Evolutionary conservation across 768 basidiomycete species (phyloP).

Genomic region (Tulasnella sp.): DNA sequence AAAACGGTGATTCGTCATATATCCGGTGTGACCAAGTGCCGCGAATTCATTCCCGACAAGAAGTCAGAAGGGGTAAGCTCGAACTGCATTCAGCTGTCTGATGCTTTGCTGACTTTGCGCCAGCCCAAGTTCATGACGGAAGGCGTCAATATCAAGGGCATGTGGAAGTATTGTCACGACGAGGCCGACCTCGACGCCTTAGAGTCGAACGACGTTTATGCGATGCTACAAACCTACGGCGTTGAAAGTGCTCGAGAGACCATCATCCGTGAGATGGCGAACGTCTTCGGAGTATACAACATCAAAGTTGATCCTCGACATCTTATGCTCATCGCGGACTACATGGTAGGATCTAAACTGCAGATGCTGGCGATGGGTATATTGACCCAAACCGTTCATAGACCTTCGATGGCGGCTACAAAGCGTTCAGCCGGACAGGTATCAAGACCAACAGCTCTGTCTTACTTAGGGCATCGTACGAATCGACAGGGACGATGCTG

Average conservation of each 20-base stretch:
- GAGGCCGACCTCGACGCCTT: constrained; percentile 48
- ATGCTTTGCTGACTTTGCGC: background rate
- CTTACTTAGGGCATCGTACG: constrained; percentile 92
- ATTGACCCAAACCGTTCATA: constrained; percentile 24
- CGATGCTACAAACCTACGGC: constrained; percentile 83
- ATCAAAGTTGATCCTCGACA: constrained; percentile 93
- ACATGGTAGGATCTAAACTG: constrained; percentile 69
- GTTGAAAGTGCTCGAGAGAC: constrained; percentile 92
- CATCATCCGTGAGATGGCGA: constrained; percentile 82
- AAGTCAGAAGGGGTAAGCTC: constrained; percentile 40
- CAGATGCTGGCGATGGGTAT: background rate
- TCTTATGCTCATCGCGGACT: constrained; percentile 94
- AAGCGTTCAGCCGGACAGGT: constrained; percentile 95
- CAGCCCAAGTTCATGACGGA: constrained; percentile 37
- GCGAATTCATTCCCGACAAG: constrained; percentile 47
- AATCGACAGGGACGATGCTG: constrained; percentile 88
- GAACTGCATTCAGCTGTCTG: constrained; percentile 18
- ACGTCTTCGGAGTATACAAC: constrained; percentile 88
- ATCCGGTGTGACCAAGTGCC: constrained; percentile 76
- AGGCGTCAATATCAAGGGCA: constrained; percentile 83
- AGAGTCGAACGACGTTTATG: constrained; percentile 92
- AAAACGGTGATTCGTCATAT: constrained; percentile 84
- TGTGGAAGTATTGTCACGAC: constrained; percentile 63
- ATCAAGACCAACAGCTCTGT: constrained; percentile 91
- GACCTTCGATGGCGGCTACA: constrained; percentile 98